Evolutionary conservation across 163 green algal genomes (phyloP).

Genomic region (Trebouxiophyceae sp.): DNA sequence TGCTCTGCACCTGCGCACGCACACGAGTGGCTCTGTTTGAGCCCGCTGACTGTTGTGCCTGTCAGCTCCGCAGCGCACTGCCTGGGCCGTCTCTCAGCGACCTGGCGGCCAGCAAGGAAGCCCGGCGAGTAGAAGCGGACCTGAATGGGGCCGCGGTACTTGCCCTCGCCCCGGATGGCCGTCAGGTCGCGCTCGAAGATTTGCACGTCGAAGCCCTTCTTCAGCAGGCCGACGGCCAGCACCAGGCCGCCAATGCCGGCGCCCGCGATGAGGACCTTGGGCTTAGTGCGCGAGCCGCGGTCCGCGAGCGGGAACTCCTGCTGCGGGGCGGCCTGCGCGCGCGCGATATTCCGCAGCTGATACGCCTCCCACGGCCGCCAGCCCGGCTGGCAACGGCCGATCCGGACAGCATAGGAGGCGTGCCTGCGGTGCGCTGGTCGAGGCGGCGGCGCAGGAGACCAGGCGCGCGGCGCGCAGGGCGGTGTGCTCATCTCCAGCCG

Average conservation of each 20-base stretch:
- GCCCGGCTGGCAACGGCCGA: too few relatives aligned
- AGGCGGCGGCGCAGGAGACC: not conserved
- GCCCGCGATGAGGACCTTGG: constrained; percentile 79
- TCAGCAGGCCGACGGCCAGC: constrained; percentile 75
- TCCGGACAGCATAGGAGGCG: too few relatives aligned
- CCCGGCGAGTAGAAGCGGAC: constrained; percentile 20
- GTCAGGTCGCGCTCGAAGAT: constrained; percentile 89
- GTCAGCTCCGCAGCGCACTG: too few relatives aligned
- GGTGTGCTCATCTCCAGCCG: too few relatives aligned
- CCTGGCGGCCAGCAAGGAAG: too few relatives aligned
- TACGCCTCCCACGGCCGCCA: too few relatives aligned
- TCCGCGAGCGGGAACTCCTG: constrained; percentile 3
- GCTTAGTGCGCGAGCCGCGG: constrained; percentile 2
- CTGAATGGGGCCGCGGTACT: constrained; percentile 92
- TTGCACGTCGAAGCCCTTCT: constrained; percentile 68
- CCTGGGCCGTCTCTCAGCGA: too few relatives aligned
- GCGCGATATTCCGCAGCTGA: too few relatives aligned
- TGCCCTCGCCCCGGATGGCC: constrained; percentile 88
- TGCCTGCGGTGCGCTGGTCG: not conserved
- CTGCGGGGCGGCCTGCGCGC: too few relatives aligned
- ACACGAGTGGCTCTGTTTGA: too few relatives aligned
- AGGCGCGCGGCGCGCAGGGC: too few relatives aligned
- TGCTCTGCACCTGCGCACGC: constrained; percentile 64
- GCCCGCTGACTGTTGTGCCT: too few relatives aligned
- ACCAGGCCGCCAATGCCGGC: constrained; percentile 94